Evolutionary conservation across 1,139 yeast genomes (phyloP).

Genomic region (Trichomonascaceae sp.): DNA sequence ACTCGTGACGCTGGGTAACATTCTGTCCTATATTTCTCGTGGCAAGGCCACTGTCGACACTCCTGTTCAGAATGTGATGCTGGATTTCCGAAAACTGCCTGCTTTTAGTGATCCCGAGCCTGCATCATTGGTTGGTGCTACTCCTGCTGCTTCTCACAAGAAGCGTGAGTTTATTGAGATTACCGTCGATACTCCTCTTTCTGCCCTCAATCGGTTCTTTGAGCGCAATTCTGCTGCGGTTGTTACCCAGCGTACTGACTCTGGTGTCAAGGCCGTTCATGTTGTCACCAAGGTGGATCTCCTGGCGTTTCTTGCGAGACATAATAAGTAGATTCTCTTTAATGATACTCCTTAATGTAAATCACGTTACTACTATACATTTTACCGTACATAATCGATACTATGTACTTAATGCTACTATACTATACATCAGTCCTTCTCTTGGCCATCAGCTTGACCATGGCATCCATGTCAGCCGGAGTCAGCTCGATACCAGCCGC

Average conservation of each 20-base stretch:
- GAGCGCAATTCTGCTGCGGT: conserved; percentile 82
- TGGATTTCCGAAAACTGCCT: conserved; percentile 62
- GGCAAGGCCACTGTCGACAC: conserved; percentile 48
- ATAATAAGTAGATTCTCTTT: conserved; percentile 7
- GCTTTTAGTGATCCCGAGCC: conserved; percentile 25
- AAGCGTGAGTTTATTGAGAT: conserved; percentile 60
- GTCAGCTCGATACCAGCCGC: conserved; percentile 10
- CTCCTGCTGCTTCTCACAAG: conserved; percentile 35
- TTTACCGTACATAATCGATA: conserved; percentile 1
- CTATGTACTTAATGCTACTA: not conserved
- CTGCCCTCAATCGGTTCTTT: conserved; percentile 63
- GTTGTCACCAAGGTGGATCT: conserved; percentile 83
- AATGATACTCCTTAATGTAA: not conserved
- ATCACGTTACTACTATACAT: conserved; percentile 1
- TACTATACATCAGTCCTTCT: not conserved
- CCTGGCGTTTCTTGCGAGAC: conserved; percentile 45
- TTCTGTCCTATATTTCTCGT: conserved; percentile 55
- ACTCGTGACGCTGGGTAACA: conserved; percentile 61
- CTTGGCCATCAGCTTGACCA: not conserved
- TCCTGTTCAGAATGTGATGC: conserved; percentile 48
- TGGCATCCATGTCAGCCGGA: not conserved
- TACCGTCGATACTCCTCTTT: conserved; percentile 53
- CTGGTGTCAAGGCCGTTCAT: conserved; percentile 53
- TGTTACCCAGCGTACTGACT: conserved; percentile 44
- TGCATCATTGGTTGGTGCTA: conserved; percentile 18